These are phyloP conservation scores for Cercospora canescens DNA, from an alignment of 2,329 filamentous ascomycete species.

Conservation along the genomic window DNA sequence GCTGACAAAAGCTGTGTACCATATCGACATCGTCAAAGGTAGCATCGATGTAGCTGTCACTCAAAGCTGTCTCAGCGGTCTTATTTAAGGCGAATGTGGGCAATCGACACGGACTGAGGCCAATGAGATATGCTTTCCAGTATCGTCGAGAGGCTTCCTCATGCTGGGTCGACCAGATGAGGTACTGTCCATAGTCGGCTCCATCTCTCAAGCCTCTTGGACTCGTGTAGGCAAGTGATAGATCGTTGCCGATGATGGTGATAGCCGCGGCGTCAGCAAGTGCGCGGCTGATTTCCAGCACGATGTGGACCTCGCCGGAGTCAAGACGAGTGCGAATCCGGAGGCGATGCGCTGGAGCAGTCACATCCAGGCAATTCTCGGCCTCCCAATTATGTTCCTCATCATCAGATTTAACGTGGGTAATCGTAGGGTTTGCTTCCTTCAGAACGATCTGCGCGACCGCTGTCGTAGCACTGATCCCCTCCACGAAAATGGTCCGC, in stretches of 20 bases:
- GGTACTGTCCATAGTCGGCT: not conserved
- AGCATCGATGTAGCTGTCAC: not conserved
- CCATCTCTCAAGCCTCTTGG: not conserved
- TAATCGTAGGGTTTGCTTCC: not conserved
- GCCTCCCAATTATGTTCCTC: not conserved
- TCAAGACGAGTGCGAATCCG: not conserved
- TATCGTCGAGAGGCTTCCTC: not conserved
- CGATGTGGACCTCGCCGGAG: not conserved
- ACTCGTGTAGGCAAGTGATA: not conserved
- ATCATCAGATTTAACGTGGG: not conserved
- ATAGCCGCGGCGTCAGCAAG: not conserved
- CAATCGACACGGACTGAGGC: not conserved
- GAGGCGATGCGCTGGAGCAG: not conserved
- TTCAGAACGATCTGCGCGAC: not conserved
- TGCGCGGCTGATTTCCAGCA: not conserved
- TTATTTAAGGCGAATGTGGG: not conserved
- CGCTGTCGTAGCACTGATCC: not conserved
- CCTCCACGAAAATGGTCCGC: not conserved
- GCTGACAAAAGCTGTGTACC: not conserved
- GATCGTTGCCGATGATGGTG: not conserved
- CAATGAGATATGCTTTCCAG: not conserved
- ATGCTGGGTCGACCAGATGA: not conserved
- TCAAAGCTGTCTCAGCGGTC: not conserved
- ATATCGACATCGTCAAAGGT: not conserved
- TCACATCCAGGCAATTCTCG: not conserved